Evolutionary conservation across 2,329 filamentous ascomycete species (phyloP).

Genomic region (Botrytis medusae): DNA sequence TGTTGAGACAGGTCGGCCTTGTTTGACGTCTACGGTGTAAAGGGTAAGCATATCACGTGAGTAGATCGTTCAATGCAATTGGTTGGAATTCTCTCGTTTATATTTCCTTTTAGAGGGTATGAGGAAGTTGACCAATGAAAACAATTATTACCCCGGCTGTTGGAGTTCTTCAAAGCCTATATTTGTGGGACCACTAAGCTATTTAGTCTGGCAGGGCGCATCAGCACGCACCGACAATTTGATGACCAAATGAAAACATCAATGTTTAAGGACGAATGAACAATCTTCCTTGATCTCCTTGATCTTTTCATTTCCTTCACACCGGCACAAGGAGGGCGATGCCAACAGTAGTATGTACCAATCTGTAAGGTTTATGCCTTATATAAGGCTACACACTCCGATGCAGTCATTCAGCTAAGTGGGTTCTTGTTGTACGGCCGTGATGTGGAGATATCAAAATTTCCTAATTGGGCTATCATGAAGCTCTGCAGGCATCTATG

Average conservation of each 20-base stretch:
- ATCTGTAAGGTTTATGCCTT: neutral
- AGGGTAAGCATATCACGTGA: neutral
- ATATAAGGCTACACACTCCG: neutral
- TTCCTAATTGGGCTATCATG: conserved; percentile 1
- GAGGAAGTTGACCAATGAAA: conserved; percentile 20
- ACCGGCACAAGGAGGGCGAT: neutral
- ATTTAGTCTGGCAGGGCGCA: neutral
- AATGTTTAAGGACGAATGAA: neutral
- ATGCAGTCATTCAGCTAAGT: neutral
- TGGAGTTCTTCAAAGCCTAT: neutral
- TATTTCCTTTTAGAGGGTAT: conserved; percentile 5
- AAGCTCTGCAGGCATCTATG: neutral
- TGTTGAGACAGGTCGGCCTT: neutral
- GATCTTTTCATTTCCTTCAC: neutral
- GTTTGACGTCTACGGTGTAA: neutral
- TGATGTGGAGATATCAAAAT: neutral
- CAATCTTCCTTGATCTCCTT: neutral
- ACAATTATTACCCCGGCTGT: neutral
- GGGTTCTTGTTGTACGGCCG: neutral
- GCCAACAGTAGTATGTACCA: neutral
- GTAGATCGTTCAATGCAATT: neutral
- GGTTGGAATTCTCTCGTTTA: neutral
- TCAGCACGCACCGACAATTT: neutral
- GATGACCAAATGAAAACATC: neutral
- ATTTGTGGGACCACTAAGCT: neutral